Percentiles rank a stretch among this genome's conserved stretches.
Conservation (phyloP, 495 filamentous ascomycete species). For the Geopyxis carbonaria region DNA sequence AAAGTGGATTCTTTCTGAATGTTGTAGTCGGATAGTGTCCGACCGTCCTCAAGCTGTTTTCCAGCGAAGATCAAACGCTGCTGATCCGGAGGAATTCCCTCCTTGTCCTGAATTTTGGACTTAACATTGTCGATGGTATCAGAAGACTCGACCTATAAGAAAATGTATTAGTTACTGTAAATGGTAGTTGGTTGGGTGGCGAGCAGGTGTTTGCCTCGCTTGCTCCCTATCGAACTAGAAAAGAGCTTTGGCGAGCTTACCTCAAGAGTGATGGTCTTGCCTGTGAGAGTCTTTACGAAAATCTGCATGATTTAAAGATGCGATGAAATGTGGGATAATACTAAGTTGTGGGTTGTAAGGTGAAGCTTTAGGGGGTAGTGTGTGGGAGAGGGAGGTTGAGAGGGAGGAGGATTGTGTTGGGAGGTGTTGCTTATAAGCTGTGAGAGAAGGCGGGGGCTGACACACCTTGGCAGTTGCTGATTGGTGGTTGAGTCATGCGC, state of each 20-base stretch:
- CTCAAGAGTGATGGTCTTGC: slow-evolving; percentile 24
- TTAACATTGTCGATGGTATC: slow-evolving; percentile 99
- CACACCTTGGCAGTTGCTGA: too few relatives aligned
- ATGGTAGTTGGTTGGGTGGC: too few relatives aligned
- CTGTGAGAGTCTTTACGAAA: slow-evolving; percentile 25
- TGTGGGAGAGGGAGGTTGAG: not conserved
- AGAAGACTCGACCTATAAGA: slow-evolving; percentile 68
- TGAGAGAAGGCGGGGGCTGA: too few relatives aligned
- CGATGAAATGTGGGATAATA: not conserved
- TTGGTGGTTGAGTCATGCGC: too few relatives aligned
- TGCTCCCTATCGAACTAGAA: too few relatives aligned
- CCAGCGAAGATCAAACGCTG: slow-evolving; percentile 97
- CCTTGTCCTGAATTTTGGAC: slow-evolving; percentile 98
- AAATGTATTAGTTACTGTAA: too few relatives aligned
- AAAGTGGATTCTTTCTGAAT: slow-evolving; percentile 97
- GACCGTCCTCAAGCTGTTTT: slow-evolving; percentile 95
- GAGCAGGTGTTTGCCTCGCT: too few relatives aligned
- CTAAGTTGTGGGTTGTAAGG: too few relatives aligned
- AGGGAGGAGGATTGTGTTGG: not conserved
- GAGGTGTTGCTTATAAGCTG: too few relatives aligned
- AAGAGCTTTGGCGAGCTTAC: slow-evolving; percentile 7
- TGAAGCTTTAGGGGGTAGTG: not conserved
- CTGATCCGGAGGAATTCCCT: slow-evolving; percentile 94
- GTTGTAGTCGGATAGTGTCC: slow-evolving; percentile 93
- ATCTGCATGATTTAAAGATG: slow-evolving; percentile 18